Conservation (phyloP, 2,329 filamentous ascomycete species). For the Hymenoscyphus repandus region DNA sequence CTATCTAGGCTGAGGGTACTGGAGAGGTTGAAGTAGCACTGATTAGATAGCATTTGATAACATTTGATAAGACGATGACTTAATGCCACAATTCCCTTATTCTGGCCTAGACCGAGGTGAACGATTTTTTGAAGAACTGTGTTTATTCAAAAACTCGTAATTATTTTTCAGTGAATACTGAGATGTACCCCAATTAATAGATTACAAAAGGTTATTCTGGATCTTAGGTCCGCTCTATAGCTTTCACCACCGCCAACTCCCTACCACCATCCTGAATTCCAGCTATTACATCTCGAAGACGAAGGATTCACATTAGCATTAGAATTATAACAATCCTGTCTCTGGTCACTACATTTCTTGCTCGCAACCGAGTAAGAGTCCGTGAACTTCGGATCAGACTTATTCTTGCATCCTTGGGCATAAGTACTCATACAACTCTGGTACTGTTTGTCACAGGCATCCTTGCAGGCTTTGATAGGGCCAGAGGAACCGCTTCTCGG, state of each 20-base stretch:
- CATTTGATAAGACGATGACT: no score
- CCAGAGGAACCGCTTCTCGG: constrained; percentile 31
- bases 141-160: no score
- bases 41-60: neutral
- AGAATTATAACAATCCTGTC: constrained; percentile 40
- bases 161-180: no score
- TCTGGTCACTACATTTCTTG: constrained; percentile 45
- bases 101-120: no score
- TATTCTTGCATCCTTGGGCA: constrained; percentile 42
- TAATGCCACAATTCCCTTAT: no score
- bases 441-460: constrained; percentile 50
- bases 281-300: constrained; percentile 37
- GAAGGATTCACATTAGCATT: constrained; percentile 37
- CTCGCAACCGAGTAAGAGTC: constrained; percentile 29
- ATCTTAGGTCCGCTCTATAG: neutral
- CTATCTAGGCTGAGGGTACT: no score
- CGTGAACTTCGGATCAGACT: constrained; percentile 16
- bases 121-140: no score
- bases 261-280: constrained; percentile 19
- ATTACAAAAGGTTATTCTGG: no score
- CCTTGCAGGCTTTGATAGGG: constrained; percentile 40
- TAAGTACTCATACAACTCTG: constrained; percentile 44
- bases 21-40: no score
- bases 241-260: neutral
- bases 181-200: no score